A percentile compares a stretch with the other conserved stretches of the same genome.
phyloP scores from a whole-genome alignment of 2,329 filamentous ascomycete genomes.

The Arthroderma uncinatum region DNA sequence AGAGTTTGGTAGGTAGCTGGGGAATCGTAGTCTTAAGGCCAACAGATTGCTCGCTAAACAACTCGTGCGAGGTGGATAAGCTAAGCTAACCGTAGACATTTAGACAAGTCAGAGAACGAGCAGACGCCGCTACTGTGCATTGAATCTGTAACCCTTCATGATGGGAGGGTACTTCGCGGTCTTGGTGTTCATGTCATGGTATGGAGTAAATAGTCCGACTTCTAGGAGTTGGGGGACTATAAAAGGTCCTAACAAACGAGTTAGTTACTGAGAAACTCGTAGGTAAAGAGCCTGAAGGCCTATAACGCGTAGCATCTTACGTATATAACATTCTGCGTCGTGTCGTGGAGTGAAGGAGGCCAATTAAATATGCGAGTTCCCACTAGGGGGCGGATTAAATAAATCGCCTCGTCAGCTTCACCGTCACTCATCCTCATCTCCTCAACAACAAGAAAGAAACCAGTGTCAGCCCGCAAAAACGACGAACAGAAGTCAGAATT shows the following conservation, averaged over 20 bases:
- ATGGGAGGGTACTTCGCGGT: too few species aligned
- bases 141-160: too few species aligned
- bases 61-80: neutral
- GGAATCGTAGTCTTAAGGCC: neutral
- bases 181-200: too few species aligned
- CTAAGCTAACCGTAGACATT: neutral
- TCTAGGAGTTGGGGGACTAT: too few species aligned
- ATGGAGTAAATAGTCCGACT: too few species aligned
- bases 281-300: neutral
- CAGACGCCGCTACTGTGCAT: too few species aligned
- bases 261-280: neutral
- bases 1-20: neutral
- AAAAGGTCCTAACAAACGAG: too few species aligned
- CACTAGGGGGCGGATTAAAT: neutral
- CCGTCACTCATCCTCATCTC: neutral
- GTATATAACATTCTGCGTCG: neutral
- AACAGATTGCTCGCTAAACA: neutral
- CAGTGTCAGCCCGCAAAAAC: neutral
- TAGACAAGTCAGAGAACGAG: too few species aligned
- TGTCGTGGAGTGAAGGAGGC: neutral
- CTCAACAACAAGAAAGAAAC: neutral
- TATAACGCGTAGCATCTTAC: neutral
- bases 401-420: neutral
- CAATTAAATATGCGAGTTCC: neutral
- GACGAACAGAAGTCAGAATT: neutral